A percentile compares a stretch with the other conserved stretches of the same genome.
phyloP scores from a whole-genome alignment of 2,329 filamentous ascomycete genomes.

The Microdochium trichocladiopsis region DNA sequence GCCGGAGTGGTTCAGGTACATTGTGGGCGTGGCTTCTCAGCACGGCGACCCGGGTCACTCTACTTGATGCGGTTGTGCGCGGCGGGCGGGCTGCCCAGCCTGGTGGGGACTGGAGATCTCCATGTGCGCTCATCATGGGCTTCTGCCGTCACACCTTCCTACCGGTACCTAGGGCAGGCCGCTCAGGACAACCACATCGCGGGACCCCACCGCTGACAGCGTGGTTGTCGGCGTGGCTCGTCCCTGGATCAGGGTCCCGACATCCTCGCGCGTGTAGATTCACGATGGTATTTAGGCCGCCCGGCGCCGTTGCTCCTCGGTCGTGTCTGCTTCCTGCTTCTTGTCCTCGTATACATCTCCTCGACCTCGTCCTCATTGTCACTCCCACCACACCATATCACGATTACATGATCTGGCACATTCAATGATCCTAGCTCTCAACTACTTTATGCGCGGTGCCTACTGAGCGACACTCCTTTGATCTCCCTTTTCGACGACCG shows the following conservation, averaged over 20 bases:
- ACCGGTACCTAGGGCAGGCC: too few relatives aligned
- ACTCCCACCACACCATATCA: conserved; percentile 2
- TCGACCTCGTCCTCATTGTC: conserved; percentile 1
- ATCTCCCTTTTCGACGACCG: not conserved
- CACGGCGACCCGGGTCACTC: too few relatives aligned
- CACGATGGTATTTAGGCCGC: not conserved
- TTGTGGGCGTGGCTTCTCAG: too few relatives aligned
- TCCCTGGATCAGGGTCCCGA: not conserved
- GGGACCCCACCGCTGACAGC: not conserved
- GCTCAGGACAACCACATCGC: not conserved
- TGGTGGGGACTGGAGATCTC: not conserved
- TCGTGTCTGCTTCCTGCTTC: not conserved
- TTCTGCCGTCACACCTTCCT: not conserved
- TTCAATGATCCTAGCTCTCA: conserved; percentile 14
- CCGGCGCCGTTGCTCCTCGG: not conserved
- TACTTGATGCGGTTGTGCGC: too few relatives aligned
- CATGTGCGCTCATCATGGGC: not conserved
- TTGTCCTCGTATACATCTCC: not conserved
- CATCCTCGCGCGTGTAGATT: not conserved
- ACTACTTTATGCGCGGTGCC: conserved; percentile 21
- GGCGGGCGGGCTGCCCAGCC: too few relatives aligned
- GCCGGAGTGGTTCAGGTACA: too few relatives aligned
- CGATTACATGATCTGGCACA: conserved; percentile 10
- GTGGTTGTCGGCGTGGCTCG: not conserved
- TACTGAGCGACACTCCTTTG: conserved; percentile 9